Evolutionary conservation across 2,329 filamentous ascomycete species (phyloP), one percentile per base, ranked within the genome.

Genomic region (Pseudocercospora macadamiae): DNA sequence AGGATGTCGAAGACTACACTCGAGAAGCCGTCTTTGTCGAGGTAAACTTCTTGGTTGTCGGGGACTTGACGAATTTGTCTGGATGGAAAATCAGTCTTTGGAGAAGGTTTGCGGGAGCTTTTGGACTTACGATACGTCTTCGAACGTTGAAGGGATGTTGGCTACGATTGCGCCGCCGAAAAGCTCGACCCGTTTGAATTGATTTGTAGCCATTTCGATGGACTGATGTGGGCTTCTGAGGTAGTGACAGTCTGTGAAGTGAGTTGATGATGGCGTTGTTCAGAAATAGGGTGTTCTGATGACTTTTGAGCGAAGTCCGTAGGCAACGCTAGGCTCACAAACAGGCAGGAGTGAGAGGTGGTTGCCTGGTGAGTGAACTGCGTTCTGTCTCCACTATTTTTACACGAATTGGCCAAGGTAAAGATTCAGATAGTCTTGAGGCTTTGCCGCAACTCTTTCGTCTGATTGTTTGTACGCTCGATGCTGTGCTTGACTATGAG

Each of bases 1-100:
- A 90, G 89, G 70, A 97, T 91, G 70, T 97, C 93, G 75, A 97
- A 84, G 68, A 96, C 93, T 73, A 96, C 87, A 76, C 85, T 92
- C 2, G 90, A 91, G 74, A 93, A 93, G 51, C 91, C 92, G 63
- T 89, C 83, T 64, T 85, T 83, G 73, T 96, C 91, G 70, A 97
- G 88, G 78, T 87, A 96, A 67, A 97, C 89, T 80, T 97, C 93
- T 79, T 97, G 93, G 75, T 96, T 90, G 73, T 93, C 88, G 51
- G 89, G 89, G 4, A 93, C 86, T 76, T 91, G 84, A 64, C 89
- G 86, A 66, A 92, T 82, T 55, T 83, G 83, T 77, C 89, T 91
- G 64, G 59, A 44, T 10, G 12, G 36, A 19, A 16, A n/a, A 51
- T 25, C 16, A 21, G 42, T 16, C 28, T 23, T 23, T 26, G 7